Evolutionary conservation across 2,329 filamentous ascomycete species (phyloP).

Genomic region (Neopestalotiopsis clavispora): DNA sequence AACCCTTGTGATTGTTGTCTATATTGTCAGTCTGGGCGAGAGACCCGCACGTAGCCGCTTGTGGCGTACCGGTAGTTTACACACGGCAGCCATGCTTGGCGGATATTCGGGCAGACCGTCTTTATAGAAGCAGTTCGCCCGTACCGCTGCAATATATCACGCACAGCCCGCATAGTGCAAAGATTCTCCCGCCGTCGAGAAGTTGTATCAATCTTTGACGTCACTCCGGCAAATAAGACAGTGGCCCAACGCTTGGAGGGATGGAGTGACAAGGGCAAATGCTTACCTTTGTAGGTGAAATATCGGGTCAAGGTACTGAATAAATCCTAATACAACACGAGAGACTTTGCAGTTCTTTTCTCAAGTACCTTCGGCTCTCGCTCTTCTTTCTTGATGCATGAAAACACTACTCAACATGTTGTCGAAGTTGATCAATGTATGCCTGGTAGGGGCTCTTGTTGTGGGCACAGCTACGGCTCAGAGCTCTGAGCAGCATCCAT

Average conservation of each 20-base stretch:
- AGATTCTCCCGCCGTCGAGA: not conserved
- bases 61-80: not conserved
- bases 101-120: not conserved
- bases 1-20: not conserved
- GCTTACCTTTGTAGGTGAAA: not conserved
- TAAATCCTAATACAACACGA: not conserved
- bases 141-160: not conserved
- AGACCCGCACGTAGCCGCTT: not conserved
- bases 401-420: not conserved
- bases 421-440: not conserved
- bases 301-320: not conserved
- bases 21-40: not conserved
- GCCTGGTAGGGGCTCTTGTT: not conserved
- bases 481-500: slow-evolving; percentile 42
- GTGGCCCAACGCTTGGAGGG: not conserved
- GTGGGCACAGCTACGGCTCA: not conserved
- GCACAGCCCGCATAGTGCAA: not conserved
- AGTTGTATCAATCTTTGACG: not conserved
- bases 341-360: too few relatives aligned
- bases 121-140: not conserved
- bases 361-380: not conserved
- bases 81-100: not conserved
- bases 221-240: not conserved
- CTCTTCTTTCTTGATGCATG: not conserved
- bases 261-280: not conserved